Evolutionary conservation across 2,329 filamentous ascomycete species (phyloP).

Genomic region (Ambrosiella xylebori): DNA sequence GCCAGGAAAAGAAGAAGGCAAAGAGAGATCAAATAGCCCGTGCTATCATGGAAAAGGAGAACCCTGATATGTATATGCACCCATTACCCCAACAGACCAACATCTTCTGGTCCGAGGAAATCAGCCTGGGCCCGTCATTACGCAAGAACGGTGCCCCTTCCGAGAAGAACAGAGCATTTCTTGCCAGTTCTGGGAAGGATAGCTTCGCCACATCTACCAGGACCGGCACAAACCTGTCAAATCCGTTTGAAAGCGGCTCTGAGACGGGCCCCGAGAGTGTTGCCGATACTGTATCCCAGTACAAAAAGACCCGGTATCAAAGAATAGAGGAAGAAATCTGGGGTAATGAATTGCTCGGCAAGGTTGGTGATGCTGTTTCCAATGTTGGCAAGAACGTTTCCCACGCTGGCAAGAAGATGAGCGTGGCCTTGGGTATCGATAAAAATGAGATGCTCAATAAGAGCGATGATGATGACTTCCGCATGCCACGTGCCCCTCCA

Average conservation of each 20-base stretch:
- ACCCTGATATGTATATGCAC: conserved; percentile 61
- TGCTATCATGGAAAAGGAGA: conserved; percentile 45
- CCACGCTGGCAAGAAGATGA: conserved; percentile 36
- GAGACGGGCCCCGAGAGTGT: conserved; percentile 11
- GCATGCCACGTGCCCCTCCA: conserved; percentile 45
- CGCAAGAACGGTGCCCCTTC: conserved; percentile 36
- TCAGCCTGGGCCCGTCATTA: conserved; percentile 59
- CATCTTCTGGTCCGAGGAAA: conserved; percentile 76
- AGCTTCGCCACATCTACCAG: conserved; percentile 9
- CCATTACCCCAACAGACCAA: conserved; percentile 75
- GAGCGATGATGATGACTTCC: conserved; percentile 45
- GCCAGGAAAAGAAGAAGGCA: conserved; percentile 54
- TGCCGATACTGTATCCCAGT: conserved; percentile 9
- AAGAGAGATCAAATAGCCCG: conserved; percentile 50
- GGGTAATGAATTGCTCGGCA: conserved; percentile 36
- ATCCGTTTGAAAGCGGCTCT: conserved; percentile 11
- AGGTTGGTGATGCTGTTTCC: conserved; percentile 16
- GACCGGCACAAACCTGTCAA: conserved; percentile 50
- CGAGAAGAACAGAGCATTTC: conserved; percentile 14
- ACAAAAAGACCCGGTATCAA: conserved; percentile 48
- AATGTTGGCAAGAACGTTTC: conserved; percentile 20
- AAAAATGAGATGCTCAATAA: conserved; percentile 32
- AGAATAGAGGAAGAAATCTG: conserved; percentile 77
- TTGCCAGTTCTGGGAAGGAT: conserved; percentile 11
- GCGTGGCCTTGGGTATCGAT: conserved; percentile 34